phyloP scores from a whole-genome alignment of 768 basidiomycete species.

The Pisolithus tinctorius region DNA sequence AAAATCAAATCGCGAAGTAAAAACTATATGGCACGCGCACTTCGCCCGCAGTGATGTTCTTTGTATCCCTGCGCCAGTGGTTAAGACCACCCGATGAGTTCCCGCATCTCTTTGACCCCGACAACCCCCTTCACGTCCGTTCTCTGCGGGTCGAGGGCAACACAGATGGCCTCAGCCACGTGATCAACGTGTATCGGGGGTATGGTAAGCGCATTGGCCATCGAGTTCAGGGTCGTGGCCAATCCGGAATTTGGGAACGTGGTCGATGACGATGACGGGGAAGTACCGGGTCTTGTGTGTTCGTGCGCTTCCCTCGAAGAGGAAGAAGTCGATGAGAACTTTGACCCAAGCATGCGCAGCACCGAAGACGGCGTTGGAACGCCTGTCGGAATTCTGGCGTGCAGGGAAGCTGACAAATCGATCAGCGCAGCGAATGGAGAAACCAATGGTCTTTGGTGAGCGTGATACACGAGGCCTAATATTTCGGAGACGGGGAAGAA shows the following conservation, averaged over 20 bases:
- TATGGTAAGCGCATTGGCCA: conserved; percentile 75
- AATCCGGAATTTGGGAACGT: conserved; percentile 19
- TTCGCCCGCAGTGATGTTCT: conserved; percentile 8
- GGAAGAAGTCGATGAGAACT: conserved; percentile 26
- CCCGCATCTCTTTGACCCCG: conserved; percentile 66
- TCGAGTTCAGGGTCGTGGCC: conserved; percentile 49
- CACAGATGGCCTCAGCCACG: conserved; percentile 78
- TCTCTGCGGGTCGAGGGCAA: conserved; percentile 44
- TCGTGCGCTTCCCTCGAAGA: conserved; percentile 2
- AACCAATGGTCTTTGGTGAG: conserved; percentile 85
- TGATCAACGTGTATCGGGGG: conserved; percentile 96
- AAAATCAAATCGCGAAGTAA: neutral
- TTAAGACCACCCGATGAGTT: conserved; percentile 61
- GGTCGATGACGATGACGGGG: neutral
- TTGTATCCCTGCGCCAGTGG: conserved; percentile 18
- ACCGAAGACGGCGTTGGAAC: conserved; percentile 62
- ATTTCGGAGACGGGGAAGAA: neutral
- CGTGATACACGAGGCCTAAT: conserved; percentile 91
- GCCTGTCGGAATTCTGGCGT: conserved; percentile 48
- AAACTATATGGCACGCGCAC: neutral
- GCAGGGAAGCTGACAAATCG: conserved; percentile 71
- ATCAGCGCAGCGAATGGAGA: conserved; percentile 80
- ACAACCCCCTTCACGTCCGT: conserved; percentile 54
- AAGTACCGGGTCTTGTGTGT: neutral
- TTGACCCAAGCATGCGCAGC: conserved; percentile 45